These are phyloP conservation scores for Podospora pseudopauciseta DNA, from an alignment of 495 filamentous ascomycete genomes.

Conservation along the genomic window DNA sequence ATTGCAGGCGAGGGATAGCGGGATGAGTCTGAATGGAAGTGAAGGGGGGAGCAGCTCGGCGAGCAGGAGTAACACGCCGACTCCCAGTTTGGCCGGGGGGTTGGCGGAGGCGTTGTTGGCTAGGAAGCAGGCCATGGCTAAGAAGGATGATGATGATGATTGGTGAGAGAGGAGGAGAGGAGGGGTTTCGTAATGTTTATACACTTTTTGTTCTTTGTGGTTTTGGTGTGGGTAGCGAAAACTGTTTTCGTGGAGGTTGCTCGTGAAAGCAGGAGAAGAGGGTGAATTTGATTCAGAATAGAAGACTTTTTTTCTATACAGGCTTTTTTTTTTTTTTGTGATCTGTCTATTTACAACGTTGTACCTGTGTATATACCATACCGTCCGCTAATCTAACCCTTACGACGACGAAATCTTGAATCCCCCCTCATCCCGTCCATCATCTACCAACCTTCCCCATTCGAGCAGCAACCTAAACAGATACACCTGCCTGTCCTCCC, in stretches of 20 bases:
- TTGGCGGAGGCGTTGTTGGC: constrained; percentile 78
- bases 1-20: constrained; percentile 64
- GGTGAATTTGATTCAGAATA: not conserved
- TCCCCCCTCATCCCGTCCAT: constrained; percentile 56
- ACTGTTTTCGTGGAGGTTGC: not conserved
- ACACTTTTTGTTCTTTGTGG: constrained; percentile 4
- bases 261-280: not conserved
- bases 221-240: not conserved
- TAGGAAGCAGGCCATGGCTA: constrained; percentile 62
- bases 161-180: constrained; percentile 17
- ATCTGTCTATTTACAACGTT: not conserved
- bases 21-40: constrained; percentile 65
- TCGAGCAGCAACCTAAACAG: constrained; percentile 74
- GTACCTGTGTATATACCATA: not conserved
- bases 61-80: constrained; percentile 64
- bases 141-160: constrained; percentile 74
- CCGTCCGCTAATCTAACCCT: not conserved
- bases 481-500: constrained; percentile 82
- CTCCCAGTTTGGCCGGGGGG: constrained; percentile 72
- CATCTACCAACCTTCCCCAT: constrained; percentile 65
- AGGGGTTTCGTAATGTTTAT: not conserved
- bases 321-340: constrained; percentile 2
- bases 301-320: not conserved
- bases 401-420: constrained; percentile 31
- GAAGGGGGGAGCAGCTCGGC: constrained; percentile 57